These are phyloP conservation scores for Hordeum pubiflorum DNA, from an alignment of 202 grass and related monocot species.

Conservation along the genomic window DNA sequence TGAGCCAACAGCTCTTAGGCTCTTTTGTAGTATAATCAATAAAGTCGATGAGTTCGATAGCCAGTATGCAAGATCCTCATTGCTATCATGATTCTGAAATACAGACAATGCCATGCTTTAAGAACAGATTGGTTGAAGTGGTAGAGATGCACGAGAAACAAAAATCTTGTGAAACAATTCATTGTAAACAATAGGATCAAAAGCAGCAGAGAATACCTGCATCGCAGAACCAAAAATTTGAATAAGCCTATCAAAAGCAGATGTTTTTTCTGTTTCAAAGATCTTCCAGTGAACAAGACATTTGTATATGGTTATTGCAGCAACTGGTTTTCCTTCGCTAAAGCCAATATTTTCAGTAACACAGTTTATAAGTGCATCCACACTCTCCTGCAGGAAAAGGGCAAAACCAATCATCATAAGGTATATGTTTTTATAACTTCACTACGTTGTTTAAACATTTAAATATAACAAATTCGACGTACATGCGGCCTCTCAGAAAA, in stretches of 20 bases:
- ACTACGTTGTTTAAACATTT: slow-evolving; percentile 10
- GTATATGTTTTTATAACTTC: neutral
- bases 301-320: slow-evolving; percentile 84
- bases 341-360: slow-evolving; percentile 67
- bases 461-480: slow-evolving; percentile 26
- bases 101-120: neutral
- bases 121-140: slow-evolving; percentile 8
- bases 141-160: neutral
- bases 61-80: slow-evolving; percentile 94
- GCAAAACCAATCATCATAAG: slow-evolving; percentile 19
- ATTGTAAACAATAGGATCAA: slow-evolving; percentile 9
- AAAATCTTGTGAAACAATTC: slow-evolving; percentile 6
- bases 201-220: slow-evolving; percentile 46
- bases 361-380: slow-evolving; percentile 77
- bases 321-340: slow-evolving; percentile 64
- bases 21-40: slow-evolving; percentile 84
- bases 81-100: slow-evolving; percentile 64
- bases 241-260: slow-evolving; percentile 74
- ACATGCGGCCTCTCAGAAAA: slow-evolving; percentile 60
- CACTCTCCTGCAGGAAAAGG: slow-evolving; percentile 57
- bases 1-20: slow-evolving; percentile 57
- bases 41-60: slow-evolving; percentile 90
- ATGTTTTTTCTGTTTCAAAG: slow-evolving; percentile 89
- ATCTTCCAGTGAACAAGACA: slow-evolving; percentile 94
- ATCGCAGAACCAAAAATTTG: slow-evolving; percentile 82